These are phyloP conservation scores for Obelidium mucronatum DNA, from an alignment of 192 early-diverging fungal genomes.

Conservation along the genomic window DNA sequence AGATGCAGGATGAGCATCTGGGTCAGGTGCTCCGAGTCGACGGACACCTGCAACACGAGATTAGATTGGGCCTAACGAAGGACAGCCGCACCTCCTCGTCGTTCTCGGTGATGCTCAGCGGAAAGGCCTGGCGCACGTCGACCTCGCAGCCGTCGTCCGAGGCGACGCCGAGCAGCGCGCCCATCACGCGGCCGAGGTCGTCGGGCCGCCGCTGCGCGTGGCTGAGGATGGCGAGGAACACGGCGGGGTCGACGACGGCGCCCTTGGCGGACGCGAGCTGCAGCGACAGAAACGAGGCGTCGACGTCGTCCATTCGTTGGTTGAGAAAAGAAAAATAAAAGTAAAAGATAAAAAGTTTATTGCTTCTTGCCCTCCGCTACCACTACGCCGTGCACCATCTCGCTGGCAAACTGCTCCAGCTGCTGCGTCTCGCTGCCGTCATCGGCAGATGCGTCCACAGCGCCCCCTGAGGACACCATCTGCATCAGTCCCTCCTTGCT, in stretches of 20 bases:
- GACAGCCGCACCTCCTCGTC: constrained; percentile 63
- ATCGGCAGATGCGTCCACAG: neutral
- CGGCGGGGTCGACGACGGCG: constrained; percentile 76
- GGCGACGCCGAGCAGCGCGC: constrained; percentile 87
- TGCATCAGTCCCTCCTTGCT: constrained; percentile 20
- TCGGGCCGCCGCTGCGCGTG: constrained; percentile 89
- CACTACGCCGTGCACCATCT: neutral
- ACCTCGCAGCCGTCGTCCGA: constrained; percentile 87
- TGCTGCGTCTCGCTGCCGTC: neutral
- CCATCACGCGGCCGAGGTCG: constrained; percentile 83
- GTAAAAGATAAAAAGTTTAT: too few species aligned
- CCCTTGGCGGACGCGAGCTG: neutral
- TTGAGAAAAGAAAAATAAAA: too few species aligned
- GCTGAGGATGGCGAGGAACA: constrained; percentile 92
- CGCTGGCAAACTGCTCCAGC: neutral
- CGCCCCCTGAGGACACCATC: neutral
- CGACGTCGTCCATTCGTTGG: neutral
- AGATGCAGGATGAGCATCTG: constrained; percentile 89
- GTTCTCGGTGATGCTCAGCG: constrained; percentile 80
- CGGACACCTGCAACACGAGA: constrained; percentile 60
- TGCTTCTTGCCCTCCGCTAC: too few species aligned
- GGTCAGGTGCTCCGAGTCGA: constrained; percentile 90
- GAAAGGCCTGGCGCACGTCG: constrained; percentile 89
- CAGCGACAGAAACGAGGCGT: neutral
- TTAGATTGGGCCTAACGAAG: neutral